Evolutionary conservation across 805 yeast genomes (phyloP).

Genomic region (Myxozyma melibiosi): DNA sequence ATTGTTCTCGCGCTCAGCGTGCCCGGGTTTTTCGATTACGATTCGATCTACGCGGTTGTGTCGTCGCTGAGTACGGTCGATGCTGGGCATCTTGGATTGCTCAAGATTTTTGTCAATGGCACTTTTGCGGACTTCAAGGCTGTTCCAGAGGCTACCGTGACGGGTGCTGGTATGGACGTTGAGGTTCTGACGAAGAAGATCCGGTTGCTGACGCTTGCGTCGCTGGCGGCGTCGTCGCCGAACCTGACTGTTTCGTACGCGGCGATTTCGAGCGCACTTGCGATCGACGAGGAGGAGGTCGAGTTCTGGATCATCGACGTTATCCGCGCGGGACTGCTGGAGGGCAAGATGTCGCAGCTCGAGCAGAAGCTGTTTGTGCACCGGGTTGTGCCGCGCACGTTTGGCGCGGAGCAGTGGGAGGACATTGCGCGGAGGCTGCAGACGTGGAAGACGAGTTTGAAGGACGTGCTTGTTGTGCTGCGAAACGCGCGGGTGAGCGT

Average conservation of each 20-base stretch:
- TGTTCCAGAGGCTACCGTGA: conserved; percentile 17
- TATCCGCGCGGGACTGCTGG: conserved; percentile 46
- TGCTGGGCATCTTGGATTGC: conserved; percentile 35
- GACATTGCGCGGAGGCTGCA: conserved; percentile 40
- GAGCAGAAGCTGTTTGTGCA: conserved; percentile 44
- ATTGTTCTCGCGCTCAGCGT: conserved; percentile 18
- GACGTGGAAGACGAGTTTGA: conserved; percentile 43
- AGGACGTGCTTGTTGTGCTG: conserved; percentile 40
- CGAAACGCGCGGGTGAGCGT: conserved; percentile 27
- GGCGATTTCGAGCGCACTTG: conserved; percentile 41
- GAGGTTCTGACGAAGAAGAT: conserved; percentile 33
- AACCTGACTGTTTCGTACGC: conserved; percentile 38
- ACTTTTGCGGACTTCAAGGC: conserved; percentile 21
- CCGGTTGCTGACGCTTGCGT: conserved; percentile 31
- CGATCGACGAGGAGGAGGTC: conserved; percentile 41
- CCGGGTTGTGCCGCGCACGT: conserved; percentile 43
- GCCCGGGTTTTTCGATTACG: conserved; percentile 25
- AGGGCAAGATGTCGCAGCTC: conserved; percentile 49
- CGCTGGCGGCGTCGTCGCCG: conserved; percentile 31
- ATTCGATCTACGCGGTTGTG: conserved; percentile 3
- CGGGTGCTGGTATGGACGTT: conserved; percentile 10
- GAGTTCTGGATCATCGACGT: conserved; percentile 48
- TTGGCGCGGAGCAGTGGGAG: conserved; percentile 46
- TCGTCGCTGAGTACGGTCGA: conserved; percentile 1
- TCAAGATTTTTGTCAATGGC: conserved; percentile 38